Evolutionary conservation across 768 basidiomycete species (phyloP), one percentile per base, ranked within the genome.

Genomic region (Hypholoma sublateritium): DNA sequence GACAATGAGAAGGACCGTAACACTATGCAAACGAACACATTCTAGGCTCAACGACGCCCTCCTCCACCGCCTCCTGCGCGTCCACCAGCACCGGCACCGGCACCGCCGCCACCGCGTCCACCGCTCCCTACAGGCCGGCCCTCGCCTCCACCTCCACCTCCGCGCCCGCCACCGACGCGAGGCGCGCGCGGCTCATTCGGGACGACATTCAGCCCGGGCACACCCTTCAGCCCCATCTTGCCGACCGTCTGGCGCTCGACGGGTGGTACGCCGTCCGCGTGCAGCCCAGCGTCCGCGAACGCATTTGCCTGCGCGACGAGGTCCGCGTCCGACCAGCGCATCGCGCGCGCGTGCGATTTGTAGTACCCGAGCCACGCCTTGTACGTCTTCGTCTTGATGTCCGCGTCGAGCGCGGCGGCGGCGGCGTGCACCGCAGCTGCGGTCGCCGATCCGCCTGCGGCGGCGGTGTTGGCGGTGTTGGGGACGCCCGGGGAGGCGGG

Each of bases 291-390:
- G 9, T 11, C 6, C 36, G 55, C 55, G 28, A 56, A 56, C 19
- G 37, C 16, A 35, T 56, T 56, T 25, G 55, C 55, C 28, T 56
- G 46, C 24, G 46, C 36, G 12, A 85, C 80, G 17, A 81, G 71
- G 14, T 72, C 64, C 42, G 67, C 70, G 44, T 64, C 70, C 9
- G 69, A 70, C 75, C 77, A 79, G 41, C 69, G 65, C 53, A 82
- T 52, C 7, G 58, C 50, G 61, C 70, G 77, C 32, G 72, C 44
- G 46, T 68, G 69, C 4, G 72, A 66, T 17, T 81, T 78, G 66
- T 85, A 86, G 66, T 82, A 87, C 12, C 85, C 85, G 42, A 87
- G 66, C 74, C 75, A 82, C 24, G 82, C 77, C 34, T 74, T 71
- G 62, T 86, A 87, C 1, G 80, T 79, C 61, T 81, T 75, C 0